A percentile compares a stretch with the other conserved stretches of the same genome.
These are phyloP conservation scores for Abrus precatorius DNA, from an alignment of 306 rosid species.

Conservation along the genomic window DNA sequence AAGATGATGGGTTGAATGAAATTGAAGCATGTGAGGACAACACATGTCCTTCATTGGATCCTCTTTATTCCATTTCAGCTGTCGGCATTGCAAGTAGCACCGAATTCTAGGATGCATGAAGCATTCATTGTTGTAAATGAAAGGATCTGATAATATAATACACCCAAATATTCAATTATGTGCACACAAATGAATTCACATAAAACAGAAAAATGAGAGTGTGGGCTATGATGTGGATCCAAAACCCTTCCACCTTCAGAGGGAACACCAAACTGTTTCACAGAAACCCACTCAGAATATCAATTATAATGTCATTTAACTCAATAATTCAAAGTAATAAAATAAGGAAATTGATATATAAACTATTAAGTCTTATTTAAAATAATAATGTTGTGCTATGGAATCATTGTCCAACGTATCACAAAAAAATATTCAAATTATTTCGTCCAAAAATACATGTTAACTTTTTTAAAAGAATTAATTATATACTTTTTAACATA, in stretches of 20 bases:
- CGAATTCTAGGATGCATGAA: conserved; percentile 24
- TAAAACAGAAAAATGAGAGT: background rate
- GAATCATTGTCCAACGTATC: too few relatives aligned
- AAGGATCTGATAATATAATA: background rate
- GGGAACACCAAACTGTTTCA: background rate
- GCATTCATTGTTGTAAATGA: background rate
- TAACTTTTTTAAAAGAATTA: too few relatives aligned
- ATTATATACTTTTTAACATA: too few relatives aligned
- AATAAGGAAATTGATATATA: background rate
- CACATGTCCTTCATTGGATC: conserved; percentile 32
- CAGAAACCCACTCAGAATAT: background rate
- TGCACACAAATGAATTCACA: background rate
- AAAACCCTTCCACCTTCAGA: background rate
- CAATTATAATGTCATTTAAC: background rate
- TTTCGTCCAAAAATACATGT: too few relatives aligned
- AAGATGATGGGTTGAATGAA: conserved; percentile 1
- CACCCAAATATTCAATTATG: conserved; percentile 2
- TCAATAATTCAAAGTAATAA: background rate
- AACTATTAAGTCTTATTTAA: too few relatives aligned
- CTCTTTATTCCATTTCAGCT: conserved; percentile 18
- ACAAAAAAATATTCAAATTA: too few relatives aligned
- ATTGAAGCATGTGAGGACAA: background rate
- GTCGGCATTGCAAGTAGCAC: conserved; percentile 29
- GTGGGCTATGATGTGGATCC: background rate
- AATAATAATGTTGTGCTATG: too few relatives aligned